Evolutionary conservation across 1,284 basidiomycete genomes (phyloP).

Genomic region (Ganoderma leucocontextum): DNA sequence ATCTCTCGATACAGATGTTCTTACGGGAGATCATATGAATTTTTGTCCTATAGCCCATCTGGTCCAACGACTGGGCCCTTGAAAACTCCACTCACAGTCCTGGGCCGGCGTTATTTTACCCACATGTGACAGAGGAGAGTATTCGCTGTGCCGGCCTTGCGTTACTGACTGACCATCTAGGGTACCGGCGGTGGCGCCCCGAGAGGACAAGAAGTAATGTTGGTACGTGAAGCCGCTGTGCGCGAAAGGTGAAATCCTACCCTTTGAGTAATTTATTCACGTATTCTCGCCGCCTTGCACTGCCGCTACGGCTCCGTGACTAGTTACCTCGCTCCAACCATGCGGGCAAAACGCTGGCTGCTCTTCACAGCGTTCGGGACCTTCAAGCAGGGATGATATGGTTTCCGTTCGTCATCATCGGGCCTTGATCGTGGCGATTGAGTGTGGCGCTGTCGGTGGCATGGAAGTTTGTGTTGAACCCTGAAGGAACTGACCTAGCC

Average conservation of each 20-base stretch:
- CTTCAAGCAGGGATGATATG: neutral
- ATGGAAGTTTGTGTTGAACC: neutral
- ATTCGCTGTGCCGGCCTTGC: neutral
- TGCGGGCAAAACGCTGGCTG: neutral
- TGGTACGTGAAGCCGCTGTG: neutral
- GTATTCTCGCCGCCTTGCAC: neutral
- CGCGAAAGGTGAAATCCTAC: neutral
- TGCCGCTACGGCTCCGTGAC: neutral
- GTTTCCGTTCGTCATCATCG: neutral
- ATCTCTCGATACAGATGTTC: neutral
- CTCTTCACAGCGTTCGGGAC: neutral
- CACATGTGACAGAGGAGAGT: neutral
- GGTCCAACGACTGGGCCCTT: neutral
- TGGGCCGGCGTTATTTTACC: neutral
- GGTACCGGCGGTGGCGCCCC: neutral
- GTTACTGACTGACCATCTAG: neutral
- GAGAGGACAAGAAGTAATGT: neutral
- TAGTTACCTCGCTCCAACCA: neutral
- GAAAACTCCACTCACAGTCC: neutral
- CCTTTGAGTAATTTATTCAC: neutral
- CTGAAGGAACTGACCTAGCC: neutral
- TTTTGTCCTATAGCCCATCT: neutral
- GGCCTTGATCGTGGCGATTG: conserved; percentile 1
- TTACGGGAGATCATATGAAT: neutral
- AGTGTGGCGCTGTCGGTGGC: neutral